Base-by-base conservation (phyloP, 208 protist genomes). In the Naegleria lovaniensis region DNA sequence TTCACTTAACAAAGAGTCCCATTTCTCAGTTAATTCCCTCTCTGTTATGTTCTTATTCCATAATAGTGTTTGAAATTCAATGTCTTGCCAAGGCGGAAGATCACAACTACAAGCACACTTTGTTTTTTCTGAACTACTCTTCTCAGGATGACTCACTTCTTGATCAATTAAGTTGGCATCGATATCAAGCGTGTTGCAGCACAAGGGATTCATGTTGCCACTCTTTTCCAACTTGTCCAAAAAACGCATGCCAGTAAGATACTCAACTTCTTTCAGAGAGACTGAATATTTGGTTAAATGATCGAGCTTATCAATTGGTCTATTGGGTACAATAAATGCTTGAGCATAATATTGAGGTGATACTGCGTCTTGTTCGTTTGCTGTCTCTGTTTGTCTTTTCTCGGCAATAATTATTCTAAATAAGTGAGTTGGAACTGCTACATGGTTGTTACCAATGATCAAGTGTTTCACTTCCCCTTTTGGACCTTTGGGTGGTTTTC, bases 331-430 rank as follows among this genome's bases (percentile, higher is more conserved):
- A 67, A 67, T 15, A 67, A 67, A 67, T 4, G 55, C 55, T 13
- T 29, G 55, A 67, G 55, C 11, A 67, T 67, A 67, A 67, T 29
- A 67, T 19, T 67, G 11, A 67, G 55, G 43, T 48, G 43, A 48
- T 48, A n/a, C 7, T 48, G 1, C 43, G 43, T 48, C 7, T 1
- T 48, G 43, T 7, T 48, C 43, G 1, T 48, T 7, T 48, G 1
- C 43, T 48, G 7, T 48, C 43, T 48, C 43, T 7, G 43, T 48
- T 48, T 48, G 1, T 9, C 43, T 48, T 67, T 19, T 67, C n/a
- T 79, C 67, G 7, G 67, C 67, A 79, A 79, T 79, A 79, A 79
- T 79, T 36, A 79, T 36, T 79, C 67, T 79, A 33, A 79, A 79
- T 9, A 79, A 79, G 29, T 79, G 29, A 1, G 67, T 29, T 36